These are phyloP conservation scores for Dalbergia cochinchinensis DNA, from an alignment of 306 rosid genomes.

Conservation along the genomic window DNA sequence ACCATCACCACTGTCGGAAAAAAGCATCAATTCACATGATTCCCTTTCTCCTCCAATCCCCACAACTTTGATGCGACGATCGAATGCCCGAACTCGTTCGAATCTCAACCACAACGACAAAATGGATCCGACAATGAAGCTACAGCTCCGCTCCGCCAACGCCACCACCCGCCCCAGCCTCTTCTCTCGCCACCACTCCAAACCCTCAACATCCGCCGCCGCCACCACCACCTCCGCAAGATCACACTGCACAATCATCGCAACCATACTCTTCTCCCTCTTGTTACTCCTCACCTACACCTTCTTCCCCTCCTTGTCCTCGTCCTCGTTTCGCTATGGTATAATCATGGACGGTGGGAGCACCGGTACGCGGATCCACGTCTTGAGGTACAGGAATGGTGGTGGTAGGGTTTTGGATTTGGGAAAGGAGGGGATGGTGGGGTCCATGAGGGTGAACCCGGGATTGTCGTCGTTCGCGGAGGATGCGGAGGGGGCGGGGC, in stretches of 20 bases:
- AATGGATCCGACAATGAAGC: conserved; percentile 79
- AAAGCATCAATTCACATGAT: conserved; percentile 40
- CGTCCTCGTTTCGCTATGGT: conserved; percentile 50
- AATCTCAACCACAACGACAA: conserved; percentile 37
- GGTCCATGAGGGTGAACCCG: conserved; percentile 76
- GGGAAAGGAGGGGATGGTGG: conserved; percentile 56
- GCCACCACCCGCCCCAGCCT: conserved; percentile 61
- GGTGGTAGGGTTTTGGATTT: conserved; percentile 56
- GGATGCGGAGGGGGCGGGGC: conserved; percentile 69
- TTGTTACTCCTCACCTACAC: conserved; percentile 48
- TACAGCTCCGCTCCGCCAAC: conserved; percentile 62
- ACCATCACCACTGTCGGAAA: not conserved
- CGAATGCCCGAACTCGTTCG: conserved; percentile 65
- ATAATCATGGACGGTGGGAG: conserved; percentile 92
- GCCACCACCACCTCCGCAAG: conserved; percentile 6
- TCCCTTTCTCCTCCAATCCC: conserved; percentile 11
- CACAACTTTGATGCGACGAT: conserved; percentile 79
- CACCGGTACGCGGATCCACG: conserved; percentile 87
- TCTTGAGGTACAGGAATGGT: conserved; percentile 55
- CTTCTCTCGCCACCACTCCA: conserved; percentile 62
- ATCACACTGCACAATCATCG: conserved; percentile 42
- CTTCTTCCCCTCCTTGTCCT: not conserved
- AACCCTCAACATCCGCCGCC: conserved; percentile 21
- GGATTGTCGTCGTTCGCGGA: conserved; percentile 76
- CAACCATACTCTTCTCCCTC: conserved; percentile 46